phyloP scores from a whole-genome alignment of 441 rosid genomes.

The Breynia disticha region DNA sequence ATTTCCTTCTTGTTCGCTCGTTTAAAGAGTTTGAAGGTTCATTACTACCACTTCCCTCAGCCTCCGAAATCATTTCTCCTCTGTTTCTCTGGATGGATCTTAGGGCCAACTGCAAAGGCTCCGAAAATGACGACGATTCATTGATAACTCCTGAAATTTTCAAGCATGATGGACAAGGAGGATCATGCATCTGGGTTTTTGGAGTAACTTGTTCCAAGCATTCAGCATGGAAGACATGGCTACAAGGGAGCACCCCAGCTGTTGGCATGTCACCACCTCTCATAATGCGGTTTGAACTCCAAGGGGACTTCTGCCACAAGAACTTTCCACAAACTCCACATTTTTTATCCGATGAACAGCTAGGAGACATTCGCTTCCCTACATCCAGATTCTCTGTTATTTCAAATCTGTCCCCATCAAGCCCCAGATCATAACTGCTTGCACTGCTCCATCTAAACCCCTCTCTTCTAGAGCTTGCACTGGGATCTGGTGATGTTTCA shows the following conservation, averaged over 20 bases:
- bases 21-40: slow-evolving; percentile 24
- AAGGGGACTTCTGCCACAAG: slow-evolving; percentile 70
- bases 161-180: slow-evolving; percentile 69
- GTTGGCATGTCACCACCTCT: slow-evolving; percentile 70
- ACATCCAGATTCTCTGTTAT: slow-evolving; percentile 29
- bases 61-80: slow-evolving; percentile 35
- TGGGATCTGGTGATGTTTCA: slow-evolving; percentile 46
- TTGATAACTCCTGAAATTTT: slow-evolving; percentile 34
- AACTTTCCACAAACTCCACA: slow-evolving; percentile 71
- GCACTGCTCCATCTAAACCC: slow-evolving; percentile 70
- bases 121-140: slow-evolving; percentile 40
- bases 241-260: slow-evolving; percentile 67
- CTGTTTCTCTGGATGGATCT: slow-evolving; percentile 52
- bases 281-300: slow-evolving; percentile 69
- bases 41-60: slow-evolving; percentile 17
- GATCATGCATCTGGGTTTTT: slow-evolving; percentile 53
- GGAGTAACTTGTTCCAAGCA: slow-evolving; percentile 81
- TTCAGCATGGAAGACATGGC: slow-evolving; percentile 83
- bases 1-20: slow-evolving; percentile 23
- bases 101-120: slow-evolving; percentile 58
- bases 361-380: slow-evolving; percentile 32
- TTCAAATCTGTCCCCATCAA: slow-evolving; percentile 48
- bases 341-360: slow-evolving; percentile 31
- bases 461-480: slow-evolving; percentile 60
- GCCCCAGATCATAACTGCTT: slow-evolving; percentile 53